Evolutionary conservation across 2,329 filamentous ascomycete species (phyloP), one percentile per base, ranked within the genome.

Genomic region (Fusarium sp.): DNA sequence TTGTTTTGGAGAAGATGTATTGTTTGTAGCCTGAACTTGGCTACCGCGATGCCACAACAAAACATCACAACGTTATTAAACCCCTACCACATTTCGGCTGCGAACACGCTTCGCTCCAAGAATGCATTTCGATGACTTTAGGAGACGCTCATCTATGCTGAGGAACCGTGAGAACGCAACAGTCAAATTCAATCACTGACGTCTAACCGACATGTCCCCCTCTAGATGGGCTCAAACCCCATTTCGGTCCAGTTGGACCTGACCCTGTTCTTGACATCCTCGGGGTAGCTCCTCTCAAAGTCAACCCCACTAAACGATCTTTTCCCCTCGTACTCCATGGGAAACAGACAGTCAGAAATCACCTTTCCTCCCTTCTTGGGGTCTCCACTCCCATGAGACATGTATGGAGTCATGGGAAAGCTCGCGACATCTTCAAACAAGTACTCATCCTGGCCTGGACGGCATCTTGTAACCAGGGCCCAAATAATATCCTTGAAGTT

Each of bases 381-480:
- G 1, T 74, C 71, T 0, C 79, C 80, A 11, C 71, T 77, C 0
- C 85, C 86, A 68, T 88, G 85, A 0, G 78, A 78, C 83, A 86
- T 87, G 68, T 87, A 88, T 4, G 86, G 86, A 20, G 85, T 83
- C 1, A 88, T 72, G 0, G 84, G 83, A 66, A 87, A 87, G 0
- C 82, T 84, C 0, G 74, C 75, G 3, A 84, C 82, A 35, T 88
- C 83, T 14, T 87, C 83, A 63, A 82, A 88, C 61, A 84, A 79
- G 4, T 78, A 80, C 74, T 88, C 86, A 50, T 88, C 86, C 5
- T 77, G 72, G 0, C 77, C 79, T 0, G 86, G 86, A 1, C 86
- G 81, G 68, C 87, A 89, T 3, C 86, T 80, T 0, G 87, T 88
- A 6, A 79, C 81, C 65, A 85, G 87, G 0, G 87, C 86, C 84